phyloP scores from a whole-genome alignment of 306 rosid genomes.

The Herpetospermum pedunculosum region DNA sequence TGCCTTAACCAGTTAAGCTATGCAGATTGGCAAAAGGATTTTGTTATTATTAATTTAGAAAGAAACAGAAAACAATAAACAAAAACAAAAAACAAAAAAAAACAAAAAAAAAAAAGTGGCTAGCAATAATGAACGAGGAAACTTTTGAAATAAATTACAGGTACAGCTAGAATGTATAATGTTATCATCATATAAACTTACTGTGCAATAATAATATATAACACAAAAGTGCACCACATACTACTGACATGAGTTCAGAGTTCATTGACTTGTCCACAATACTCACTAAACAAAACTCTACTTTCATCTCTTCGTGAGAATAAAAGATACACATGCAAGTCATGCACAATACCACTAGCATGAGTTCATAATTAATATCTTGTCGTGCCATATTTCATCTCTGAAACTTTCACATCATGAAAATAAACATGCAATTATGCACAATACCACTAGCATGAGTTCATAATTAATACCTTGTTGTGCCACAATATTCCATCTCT shows the following conservation, averaged over 20 bases:
- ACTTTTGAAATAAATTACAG: not conserved
- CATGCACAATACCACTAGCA: not conserved
- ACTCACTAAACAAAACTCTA: not conserved
- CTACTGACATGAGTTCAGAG: not conserved
- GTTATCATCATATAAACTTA: not conserved
- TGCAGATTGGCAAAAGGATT: not conserved
- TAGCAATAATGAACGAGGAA: not conserved
- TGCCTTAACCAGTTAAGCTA: not conserved
- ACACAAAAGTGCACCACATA: not conserved
- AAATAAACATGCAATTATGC: not conserved
- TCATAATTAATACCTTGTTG: constrained; percentile 57
- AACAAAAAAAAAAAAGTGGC: not conserved
- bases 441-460: not conserved
- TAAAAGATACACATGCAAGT: not conserved
- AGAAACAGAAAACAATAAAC: too few relatives aligned
- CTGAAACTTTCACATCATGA: not conserved
- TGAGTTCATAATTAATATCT: not conserved
- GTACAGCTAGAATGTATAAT: not conserved
- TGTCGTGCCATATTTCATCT: not conserved
- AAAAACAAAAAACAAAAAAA: too few relatives aligned
- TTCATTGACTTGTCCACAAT: not conserved
- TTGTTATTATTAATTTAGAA: too few relatives aligned
- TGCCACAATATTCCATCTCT: constrained; percentile 86
- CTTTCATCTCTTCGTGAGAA: not conserved
- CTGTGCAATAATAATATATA: not conserved